phyloP scores from a whole-genome alignment of 2,329 filamentous ascomycete genomes.

The Chrysosporium keratinophilum region DNA sequence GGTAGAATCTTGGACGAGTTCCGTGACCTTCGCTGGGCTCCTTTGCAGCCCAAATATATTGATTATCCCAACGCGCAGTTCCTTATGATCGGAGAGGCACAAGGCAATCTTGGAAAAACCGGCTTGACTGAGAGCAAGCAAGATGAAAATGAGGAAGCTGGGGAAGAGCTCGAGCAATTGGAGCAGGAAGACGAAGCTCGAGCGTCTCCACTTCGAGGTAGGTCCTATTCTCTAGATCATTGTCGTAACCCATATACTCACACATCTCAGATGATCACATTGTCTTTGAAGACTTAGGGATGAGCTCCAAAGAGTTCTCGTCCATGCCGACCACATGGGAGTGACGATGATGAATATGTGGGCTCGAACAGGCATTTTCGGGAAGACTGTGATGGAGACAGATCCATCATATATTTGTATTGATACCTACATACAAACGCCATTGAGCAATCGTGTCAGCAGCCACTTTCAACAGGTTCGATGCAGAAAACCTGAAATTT shows the following conservation, averaged over 20 bases:
- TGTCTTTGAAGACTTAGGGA: slow-evolving; percentile 49
- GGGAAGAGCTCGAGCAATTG: slow-evolving; percentile 63
- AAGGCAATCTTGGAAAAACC: slow-evolving; percentile 28
- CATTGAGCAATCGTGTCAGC: not conserved
- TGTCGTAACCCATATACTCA: not conserved
- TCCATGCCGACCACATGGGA: slow-evolving; percentile 53
- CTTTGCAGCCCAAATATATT: slow-evolving; percentile 61
- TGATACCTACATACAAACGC: not conserved
- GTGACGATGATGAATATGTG: not conserved
- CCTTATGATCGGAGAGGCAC: slow-evolving; percentile 58
- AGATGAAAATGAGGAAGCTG: slow-evolving; percentile 51
- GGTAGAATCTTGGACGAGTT: slow-evolving; percentile 61
- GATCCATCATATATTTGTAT: not conserved
- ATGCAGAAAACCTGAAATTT: too few species aligned
- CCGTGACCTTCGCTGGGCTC: slow-evolving; percentile 60
- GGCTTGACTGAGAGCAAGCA: slow-evolving; percentile 25
- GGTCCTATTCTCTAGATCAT: not conserved
- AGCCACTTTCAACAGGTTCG: not conserved
- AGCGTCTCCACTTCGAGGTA: slow-evolving; percentile 50
- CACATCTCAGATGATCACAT: slow-evolving; percentile 44
- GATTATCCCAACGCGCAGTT: slow-evolving; percentile 67
- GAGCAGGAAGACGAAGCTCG: slow-evolving; percentile 64
- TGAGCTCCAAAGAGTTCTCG: slow-evolving; percentile 55
- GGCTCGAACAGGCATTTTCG: not conserved
- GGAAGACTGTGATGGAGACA: not conserved